These are phyloP conservation scores for Aspergillus sp. DNA, from an alignment of 2,329 filamentous ascomycete genomes.

Conservation along the genomic window DNA sequence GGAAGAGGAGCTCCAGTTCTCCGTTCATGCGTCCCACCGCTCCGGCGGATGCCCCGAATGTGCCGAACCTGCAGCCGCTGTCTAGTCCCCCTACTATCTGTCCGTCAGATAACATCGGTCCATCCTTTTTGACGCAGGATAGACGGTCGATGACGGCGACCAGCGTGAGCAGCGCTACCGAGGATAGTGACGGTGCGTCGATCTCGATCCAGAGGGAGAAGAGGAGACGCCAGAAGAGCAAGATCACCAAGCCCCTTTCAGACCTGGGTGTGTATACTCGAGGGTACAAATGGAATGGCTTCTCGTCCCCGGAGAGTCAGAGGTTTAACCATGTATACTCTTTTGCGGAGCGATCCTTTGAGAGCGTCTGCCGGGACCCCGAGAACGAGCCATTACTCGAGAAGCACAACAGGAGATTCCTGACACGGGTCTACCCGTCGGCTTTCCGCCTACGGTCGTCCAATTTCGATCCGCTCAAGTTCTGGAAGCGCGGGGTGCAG, in stretches of 20 bases:
- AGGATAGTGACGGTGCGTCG: conserved; percentile 62
- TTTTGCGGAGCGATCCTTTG: conserved; percentile 82
- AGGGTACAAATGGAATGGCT: conserved; percentile 75
- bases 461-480: conserved; percentile 88
- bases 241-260: conserved; percentile 74
- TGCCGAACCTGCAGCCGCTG: conserved; percentile 41
- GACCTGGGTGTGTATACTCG: conserved; percentile 72
- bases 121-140: conserved; percentile 44
- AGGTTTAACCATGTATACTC: conserved; percentile 92
- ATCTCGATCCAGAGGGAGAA: conserved; percentile 47
- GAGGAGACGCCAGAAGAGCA: conserved; percentile 60
- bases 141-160: conserved; percentile 44
- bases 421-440: conserved; percentile 92
- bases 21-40: conserved; percentile 57
- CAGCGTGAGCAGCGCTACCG: conserved; percentile 52
- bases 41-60: conserved; percentile 48
- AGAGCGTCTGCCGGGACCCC: conserved; percentile 64
- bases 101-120: conserved; percentile 30
- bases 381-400: conserved; percentile 71
- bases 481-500: conserved; percentile 92
- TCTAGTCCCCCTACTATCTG: conserved; percentile 47
- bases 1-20: conserved; percentile 65
- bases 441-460: conserved; percentile 72
- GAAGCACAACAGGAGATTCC: conserved; percentile 79
- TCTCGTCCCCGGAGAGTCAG: conserved; percentile 68